A percentile compares a stretch with the other conserved stretches of the same genome.
phyloP scores from a whole-genome alignment of 495 filamentous ascomycete species.

The Thermothielavioides terrestris region DNA sequence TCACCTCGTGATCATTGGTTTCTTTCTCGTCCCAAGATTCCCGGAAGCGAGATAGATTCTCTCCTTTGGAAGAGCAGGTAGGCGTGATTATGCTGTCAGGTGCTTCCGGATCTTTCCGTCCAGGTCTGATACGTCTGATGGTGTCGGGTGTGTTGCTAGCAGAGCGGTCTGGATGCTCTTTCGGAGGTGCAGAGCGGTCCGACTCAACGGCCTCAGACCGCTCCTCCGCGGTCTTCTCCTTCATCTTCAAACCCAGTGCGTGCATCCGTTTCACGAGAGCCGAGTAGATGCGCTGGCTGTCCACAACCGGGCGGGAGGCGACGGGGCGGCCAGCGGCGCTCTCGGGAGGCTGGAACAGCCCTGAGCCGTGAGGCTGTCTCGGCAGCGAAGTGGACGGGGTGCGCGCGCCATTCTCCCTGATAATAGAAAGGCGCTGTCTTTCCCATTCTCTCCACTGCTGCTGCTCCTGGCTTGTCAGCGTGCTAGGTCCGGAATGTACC shows the following conservation, averaged over 20 bases:
- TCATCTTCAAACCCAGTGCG: no score
- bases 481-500: constrained; percentile 51
- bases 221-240: constrained; percentile 2
- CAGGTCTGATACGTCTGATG: not conserved
- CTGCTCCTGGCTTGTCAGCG: constrained; percentile 33
- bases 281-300: constrained; percentile 62
- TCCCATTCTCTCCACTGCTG: constrained; percentile 38
- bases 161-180: not conserved
- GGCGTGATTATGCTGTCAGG: not conserved
- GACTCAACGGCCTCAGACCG: not conserved
- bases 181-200: not conserved
- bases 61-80: not conserved
- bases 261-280: constrained; percentile 63
- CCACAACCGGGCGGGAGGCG: constrained; percentile 26
- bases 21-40: not conserved
- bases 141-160: constrained; percentile 1
- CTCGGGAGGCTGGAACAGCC: constrained; percentile 11
- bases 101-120: not conserved
- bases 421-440: constrained; percentile 54
- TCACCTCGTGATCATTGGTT: not conserved
- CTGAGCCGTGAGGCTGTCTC: constrained; percentile 13
- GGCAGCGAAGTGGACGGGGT: constrained; percentile 35
- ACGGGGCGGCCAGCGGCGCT: not conserved
- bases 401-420: constrained; percentile 53
- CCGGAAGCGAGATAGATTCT: not conserved